Conservation (phyloP, 805 yeast genomes). For the Cyberlindnera mrakii region DNA sequence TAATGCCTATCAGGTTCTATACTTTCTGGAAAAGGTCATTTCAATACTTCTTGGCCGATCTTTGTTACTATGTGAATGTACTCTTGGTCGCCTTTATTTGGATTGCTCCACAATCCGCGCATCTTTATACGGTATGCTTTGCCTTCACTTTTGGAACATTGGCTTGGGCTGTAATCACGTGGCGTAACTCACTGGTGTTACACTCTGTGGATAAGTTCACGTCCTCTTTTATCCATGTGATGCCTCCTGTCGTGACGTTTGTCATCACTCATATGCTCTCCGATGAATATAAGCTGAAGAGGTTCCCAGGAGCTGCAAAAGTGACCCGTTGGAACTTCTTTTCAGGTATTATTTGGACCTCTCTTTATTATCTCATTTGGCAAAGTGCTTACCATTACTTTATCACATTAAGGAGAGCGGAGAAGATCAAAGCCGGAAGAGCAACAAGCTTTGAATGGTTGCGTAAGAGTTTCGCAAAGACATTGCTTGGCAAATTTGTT, state of each 20-base stretch:
- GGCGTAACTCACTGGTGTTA: constrained; percentile 90
- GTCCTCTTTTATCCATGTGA: constrained; percentile 80
- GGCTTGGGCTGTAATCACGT: constrained; percentile 89
- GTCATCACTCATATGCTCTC: constrained; percentile 73
- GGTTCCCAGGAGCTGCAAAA: constrained; percentile 79
- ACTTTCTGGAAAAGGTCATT: constrained; percentile 73
- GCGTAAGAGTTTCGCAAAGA: constrained; percentile 61
- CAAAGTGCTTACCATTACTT: constrained; percentile 87
- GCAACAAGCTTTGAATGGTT: constrained; percentile 85
- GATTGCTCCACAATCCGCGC: constrained; percentile 70
- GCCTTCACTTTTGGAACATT: constrained; percentile 85
- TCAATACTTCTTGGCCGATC: constrained; percentile 86
- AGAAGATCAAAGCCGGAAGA: constrained; percentile 78
- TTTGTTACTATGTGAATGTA: constrained; percentile 85
- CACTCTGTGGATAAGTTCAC: constrained; percentile 93
- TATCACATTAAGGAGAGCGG: constrained; percentile 74
- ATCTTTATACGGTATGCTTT: constrained; percentile 76
- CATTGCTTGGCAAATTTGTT: constrained; percentile 67
- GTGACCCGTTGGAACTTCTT: constrained; percentile 67
- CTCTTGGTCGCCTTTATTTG: constrained; percentile 69
- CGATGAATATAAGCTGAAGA: constrained; percentile 36
- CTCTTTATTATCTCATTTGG: constrained; percentile 82
- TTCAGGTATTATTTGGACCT: constrained; percentile 70
- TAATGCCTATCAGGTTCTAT: constrained; percentile 82
- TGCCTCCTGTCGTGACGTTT: constrained; percentile 86